Percentiles rank a stretch among this genome's conserved stretches.
Conservation (phyloP, 1,284 basidiomycete genomes). For the Tetrapyrgos nigripes region DNA sequence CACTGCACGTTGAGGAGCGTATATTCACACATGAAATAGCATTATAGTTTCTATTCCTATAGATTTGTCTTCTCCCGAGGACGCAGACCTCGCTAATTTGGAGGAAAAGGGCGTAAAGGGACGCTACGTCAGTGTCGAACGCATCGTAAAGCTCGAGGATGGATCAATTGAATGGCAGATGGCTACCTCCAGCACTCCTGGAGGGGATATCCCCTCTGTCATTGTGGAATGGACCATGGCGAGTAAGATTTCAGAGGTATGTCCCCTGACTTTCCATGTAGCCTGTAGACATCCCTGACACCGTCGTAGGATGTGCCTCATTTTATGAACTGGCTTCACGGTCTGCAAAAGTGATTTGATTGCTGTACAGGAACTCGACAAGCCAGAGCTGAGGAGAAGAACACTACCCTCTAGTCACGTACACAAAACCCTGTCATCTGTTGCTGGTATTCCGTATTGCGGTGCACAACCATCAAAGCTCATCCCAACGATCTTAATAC, state of each 20-base stretch:
- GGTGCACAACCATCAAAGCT: too few species aligned
- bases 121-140: conserved; percentile 74
- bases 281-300: too few species aligned
- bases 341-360: conserved; percentile 27
- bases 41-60: conserved; percentile 76
- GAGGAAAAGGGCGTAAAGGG: conserved; percentile 75
- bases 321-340: conserved; percentile 54
- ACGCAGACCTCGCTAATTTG: conserved; percentile 61
- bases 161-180: conserved; percentile 79
- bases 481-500: too few species aligned
- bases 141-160: conserved; percentile 64
- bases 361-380: background rate
- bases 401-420: too few species aligned
- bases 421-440: too few species aligned
- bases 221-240: conserved; percentile 64
- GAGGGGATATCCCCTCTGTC: conserved; percentile 71
- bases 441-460: too few species aligned
- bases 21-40: conserved; percentile 38
- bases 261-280: too few species aligned
- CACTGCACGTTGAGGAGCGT: background rate
- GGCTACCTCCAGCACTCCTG: conserved; percentile 78
- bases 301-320: conserved; percentile 76
- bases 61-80: conserved; percentile 54
- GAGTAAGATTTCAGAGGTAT: conserved; percentile 65
- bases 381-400: too few species aligned